phyloP scores from a whole-genome alignment of 768 basidiomycete genomes.

The Russula lepida region DNA sequence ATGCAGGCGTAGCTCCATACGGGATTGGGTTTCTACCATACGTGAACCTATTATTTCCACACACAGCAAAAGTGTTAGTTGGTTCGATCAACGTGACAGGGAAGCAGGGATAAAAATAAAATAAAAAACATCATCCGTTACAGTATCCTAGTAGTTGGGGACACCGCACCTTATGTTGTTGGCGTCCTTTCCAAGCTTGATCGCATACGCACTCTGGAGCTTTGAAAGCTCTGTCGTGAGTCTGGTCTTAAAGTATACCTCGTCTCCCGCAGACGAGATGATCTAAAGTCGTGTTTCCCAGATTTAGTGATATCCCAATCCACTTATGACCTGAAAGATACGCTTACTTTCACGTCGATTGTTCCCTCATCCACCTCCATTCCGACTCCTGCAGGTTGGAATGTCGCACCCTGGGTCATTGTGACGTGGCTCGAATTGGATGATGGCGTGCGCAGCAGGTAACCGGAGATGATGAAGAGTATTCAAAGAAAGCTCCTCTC shows the following conservation, averaged over 20 bases:
- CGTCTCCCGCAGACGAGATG: conserved; percentile 65
- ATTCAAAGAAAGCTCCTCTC: too few relatives aligned
- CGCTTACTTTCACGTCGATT: conserved; percentile 70
- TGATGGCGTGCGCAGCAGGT: too few relatives aligned
- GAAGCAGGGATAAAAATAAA: not conserved
- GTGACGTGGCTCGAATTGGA: not conserved
- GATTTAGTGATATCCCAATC: not conserved
- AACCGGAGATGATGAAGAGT: too few relatives aligned
- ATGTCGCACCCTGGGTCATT: not conserved
- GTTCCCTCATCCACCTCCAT: conserved; percentile 45
- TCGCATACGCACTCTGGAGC: conserved; percentile 85
- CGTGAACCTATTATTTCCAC: conserved; percentile 54
- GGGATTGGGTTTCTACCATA: conserved; percentile 83
- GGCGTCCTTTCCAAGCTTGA: conserved; percentile 87
- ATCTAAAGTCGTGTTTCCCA: conserved; percentile 38
- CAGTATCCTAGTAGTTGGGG: not conserved
- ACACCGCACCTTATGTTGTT: conserved; percentile 62
- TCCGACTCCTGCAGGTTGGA: conserved; percentile 22
- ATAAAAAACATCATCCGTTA: too few relatives aligned
- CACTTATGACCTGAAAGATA: not conserved
- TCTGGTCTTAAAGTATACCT: conserved; percentile 97
- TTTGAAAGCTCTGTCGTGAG: conserved; percentile 86
- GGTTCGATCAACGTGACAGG: too few relatives aligned
- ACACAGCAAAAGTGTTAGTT: too few relatives aligned
- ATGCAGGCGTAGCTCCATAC: conserved; percentile 80